Base-by-base conservation (phyloP, 225 moss, liverwort and hornwort genomes). In the Bryoerythrophyllum caledonicum region DNA sequence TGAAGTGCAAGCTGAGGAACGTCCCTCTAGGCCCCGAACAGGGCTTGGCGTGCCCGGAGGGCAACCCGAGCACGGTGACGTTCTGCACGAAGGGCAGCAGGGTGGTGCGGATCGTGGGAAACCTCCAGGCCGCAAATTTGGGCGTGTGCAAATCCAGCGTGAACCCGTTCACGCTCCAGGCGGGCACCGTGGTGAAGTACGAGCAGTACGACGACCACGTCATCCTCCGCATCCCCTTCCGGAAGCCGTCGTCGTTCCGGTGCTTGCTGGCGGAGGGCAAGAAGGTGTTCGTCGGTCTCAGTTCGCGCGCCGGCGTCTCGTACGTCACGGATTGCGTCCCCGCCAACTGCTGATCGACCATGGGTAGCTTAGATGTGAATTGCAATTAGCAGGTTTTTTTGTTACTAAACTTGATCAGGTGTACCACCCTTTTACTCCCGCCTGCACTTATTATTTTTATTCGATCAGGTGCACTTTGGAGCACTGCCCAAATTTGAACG, bases 121-220 rank as follows among this genome's bases (percentile, higher is more conserved):
- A 81, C 74, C 81, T 84, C 16, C 70, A 59, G 2, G 81, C 71
- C 34, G 11, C 78, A 1, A 56, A 71, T n/a, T 46, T 81, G 6
- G 81, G 78, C 1, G 71, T 84, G 3, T 84, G 84, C 65, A 17
- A 74, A 1, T 11, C 56, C 3, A 3, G 5, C 0, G 30, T 55
- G 20, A 77, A 84, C 38, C 69, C 49, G 5, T 63, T 41, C 56
- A 69, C 73, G 7, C 25, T 84, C 63, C 0, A 41, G 3, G 1
- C 73, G 6, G 13, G 1, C 25, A 21, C 10, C 0, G 53, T 56
- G 21, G 32, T 80, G 13, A 80, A 68, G 2, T 77, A 62, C 21
- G 77, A 76, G 69, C 80, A 80, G 51, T 80, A 77, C 52, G 58
- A 10, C 32, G 80, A 80, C 43, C 61, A 54, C 37, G 80, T 80